phyloP scores from a whole-genome alignment of 495 filamentous ascomycete genomes.

The Chaetomium fimeti region DNA sequence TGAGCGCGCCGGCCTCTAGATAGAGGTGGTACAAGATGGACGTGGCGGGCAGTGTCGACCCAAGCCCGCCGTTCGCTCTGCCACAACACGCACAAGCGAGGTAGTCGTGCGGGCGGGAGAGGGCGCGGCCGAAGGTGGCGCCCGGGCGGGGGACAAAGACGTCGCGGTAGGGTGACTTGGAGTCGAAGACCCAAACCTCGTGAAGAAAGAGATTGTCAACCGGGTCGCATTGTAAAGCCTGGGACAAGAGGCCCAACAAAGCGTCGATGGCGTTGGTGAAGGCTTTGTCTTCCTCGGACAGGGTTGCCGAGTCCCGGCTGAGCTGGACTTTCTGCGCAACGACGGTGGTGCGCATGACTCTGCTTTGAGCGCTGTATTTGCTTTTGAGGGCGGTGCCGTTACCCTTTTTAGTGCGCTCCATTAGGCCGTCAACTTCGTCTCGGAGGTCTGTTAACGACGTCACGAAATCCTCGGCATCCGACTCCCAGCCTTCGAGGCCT shows the following conservation, averaged over 20 bases:
- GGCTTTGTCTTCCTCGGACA: slow-evolving; percentile 69
- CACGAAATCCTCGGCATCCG: slow-evolving; percentile 38
- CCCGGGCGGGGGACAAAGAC: slow-evolving; percentile 78
- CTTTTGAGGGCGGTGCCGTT: slow-evolving; percentile 60
- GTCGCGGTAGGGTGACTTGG: slow-evolving; percentile 73
- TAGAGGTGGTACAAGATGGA: slow-evolving; percentile 89
- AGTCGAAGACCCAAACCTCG: slow-evolving; percentile 83
- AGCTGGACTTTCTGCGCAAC: slow-evolving; percentile 84
- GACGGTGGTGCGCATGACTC: slow-evolving; percentile 75
- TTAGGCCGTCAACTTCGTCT: slow-evolving; percentile 41
- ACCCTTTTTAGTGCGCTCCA: slow-evolving; percentile 41
- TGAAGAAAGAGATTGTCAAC: slow-evolving; percentile 67
- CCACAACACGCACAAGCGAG: slow-evolving; percentile 70
- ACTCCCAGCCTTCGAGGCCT: slow-evolving; percentile 34
- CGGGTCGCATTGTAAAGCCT: slow-evolving; percentile 56
- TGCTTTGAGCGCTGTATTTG: slow-evolving; percentile 69
- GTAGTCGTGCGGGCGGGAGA: slow-evolving; percentile 81
- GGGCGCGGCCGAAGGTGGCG: slow-evolving; percentile 74
- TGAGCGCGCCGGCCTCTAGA: slow-evolving; percentile 78
- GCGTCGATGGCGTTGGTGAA: slow-evolving; percentile 74
- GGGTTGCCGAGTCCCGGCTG: slow-evolving; percentile 70
- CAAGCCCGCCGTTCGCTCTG: slow-evolving; percentile 46
- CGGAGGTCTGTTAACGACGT: slow-evolving; percentile 42
- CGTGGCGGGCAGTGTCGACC: slow-evolving; percentile 68
- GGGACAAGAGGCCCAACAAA: slow-evolving; percentile 55